Evolutionary conservation across 768 basidiomycete genomes (phyloP), one percentile per base, ranked within the genome.

Genomic region (Dacryopinax primogenitus): DNA sequence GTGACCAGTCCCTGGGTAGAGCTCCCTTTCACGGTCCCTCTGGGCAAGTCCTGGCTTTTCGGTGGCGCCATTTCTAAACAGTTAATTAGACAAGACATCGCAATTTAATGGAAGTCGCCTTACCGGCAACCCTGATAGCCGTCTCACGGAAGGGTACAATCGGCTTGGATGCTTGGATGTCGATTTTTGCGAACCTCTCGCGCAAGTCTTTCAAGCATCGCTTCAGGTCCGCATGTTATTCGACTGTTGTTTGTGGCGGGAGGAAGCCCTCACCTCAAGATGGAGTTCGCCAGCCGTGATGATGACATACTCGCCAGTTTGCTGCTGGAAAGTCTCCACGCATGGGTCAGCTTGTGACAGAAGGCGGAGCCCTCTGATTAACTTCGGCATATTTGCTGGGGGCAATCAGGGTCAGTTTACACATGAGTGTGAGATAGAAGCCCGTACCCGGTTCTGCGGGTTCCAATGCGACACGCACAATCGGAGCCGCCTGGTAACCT

Each of bases 61-160:
- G 86, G 84, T 1, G 90, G 85, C 0, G 84, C 83, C 91, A 96
- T 95, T 70, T 97, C 95, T 92, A 45, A 36, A 62, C 35, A 36
- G 26, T 23, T 6, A 7, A 26, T 28, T 33, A 35, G 39, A 64
- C 32, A 6, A 44, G 18, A 45, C 33, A 35, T 58, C 39, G 35
- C 28, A 39, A 21, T 62, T 33, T 37, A 67, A 70, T 71, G 28
- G 26, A 26, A 13, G 13, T 1, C 26, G 16, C 65, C 75, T 69
- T 71, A 90, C 92, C 92, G 70, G 80, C 72, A 1, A 80, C 91
- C 69, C 84, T 88, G 15, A 95, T 82, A 0, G 91, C 90, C 0
- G 96, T 97, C 75, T 98, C 96, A 39, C 96, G 83, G 79, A 97
- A 99, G 12, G 96, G 96, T 1, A 99, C 96, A 65, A 98, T 97